These are phyloP conservation scores for Hanseniaspora lindneri DNA, from an alignment of 805 yeast species.

Conservation along the genomic window DNA sequence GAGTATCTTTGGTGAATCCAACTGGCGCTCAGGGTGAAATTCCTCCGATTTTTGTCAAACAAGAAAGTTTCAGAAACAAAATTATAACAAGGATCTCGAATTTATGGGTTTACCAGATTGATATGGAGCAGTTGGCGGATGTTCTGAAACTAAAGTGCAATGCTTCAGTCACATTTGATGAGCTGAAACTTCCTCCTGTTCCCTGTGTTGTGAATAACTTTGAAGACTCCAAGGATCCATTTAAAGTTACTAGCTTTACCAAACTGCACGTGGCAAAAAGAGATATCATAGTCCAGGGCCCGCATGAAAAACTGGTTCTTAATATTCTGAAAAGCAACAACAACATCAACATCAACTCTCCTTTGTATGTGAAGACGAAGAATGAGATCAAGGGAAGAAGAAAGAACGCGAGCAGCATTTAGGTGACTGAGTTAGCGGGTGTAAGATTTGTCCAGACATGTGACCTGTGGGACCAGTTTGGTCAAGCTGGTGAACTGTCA, in stretches of 20 bases:
- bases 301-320: conserved; percentile 56
- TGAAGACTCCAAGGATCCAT: conserved; percentile 22
- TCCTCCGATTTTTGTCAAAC: conserved; percentile 52
- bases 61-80: conserved; percentile 47
- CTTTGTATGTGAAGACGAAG: conserved; percentile 31
- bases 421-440: too few relatives aligned
- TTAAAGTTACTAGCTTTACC: conserved; percentile 2
- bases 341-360: conserved; percentile 55
- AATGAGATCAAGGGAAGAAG: conserved; percentile 35
- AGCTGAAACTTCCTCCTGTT: conserved; percentile 28
- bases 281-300: conserved; percentile 84
- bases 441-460: too few relatives aligned
- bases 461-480: too few relatives aligned
- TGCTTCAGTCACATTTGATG: conserved; percentile 70
- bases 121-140: conserved; percentile 52
- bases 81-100: conserved; percentile 61
- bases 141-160: conserved; percentile 71
- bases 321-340: conserved; percentile 42
- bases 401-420: conserved; percentile 22
- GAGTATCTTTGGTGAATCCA: conserved; percentile 45
- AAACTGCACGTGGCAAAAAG: conserved; percentile 29
- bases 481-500: too few relatives aligned
- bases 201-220: conserved; percentile 5
- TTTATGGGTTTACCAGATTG: conserved; percentile 55
- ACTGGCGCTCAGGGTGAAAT: conserved; percentile 53